Evolutionary conservation across 1,284 basidiomycete genomes (phyloP).

Genomic region (Irpex lacteus): DNA sequence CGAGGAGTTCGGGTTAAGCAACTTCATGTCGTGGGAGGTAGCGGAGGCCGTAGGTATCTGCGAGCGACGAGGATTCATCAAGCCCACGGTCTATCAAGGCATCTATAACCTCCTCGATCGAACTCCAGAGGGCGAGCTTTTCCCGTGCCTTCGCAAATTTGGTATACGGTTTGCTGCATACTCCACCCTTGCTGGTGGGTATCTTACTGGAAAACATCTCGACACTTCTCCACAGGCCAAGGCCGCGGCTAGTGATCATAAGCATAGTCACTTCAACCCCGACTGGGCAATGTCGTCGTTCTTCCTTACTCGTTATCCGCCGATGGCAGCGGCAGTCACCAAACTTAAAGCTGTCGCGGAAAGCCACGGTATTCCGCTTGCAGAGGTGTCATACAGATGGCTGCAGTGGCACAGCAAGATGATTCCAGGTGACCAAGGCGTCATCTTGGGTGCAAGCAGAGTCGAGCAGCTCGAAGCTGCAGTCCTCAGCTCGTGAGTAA

Average conservation of each 20-base stretch:
- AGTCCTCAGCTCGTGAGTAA: slow-evolving; percentile 26
- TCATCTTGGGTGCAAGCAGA: slow-evolving; percentile 40
- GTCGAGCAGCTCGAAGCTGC: slow-evolving; percentile 37
- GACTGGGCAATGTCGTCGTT: slow-evolving; percentile 2
- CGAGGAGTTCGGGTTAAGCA: slow-evolving; percentile 47
- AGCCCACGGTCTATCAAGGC: slow-evolving; percentile 53
- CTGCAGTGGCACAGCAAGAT: slow-evolving; percentile 44
- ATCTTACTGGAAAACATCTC: slow-evolving; percentile 44
- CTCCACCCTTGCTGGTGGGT: slow-evolving; percentile 50
- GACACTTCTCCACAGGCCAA: slow-evolving; percentile 17
- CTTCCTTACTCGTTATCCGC: slow-evolving; percentile 1
- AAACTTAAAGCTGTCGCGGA: slow-evolving; percentile 25
- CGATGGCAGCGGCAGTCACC: neutral
- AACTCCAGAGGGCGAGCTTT: slow-evolving; percentile 50
- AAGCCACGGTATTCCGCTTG: slow-evolving; percentile 37
- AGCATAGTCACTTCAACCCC: slow-evolving; percentile 35
- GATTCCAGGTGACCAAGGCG: slow-evolving; percentile 33
- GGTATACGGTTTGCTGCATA: slow-evolving; percentile 51
- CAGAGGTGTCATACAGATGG: slow-evolving; percentile 46
- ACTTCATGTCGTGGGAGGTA: slow-evolving; percentile 48
- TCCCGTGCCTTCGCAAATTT: slow-evolving; percentile 54
- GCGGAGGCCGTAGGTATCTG: slow-evolving; percentile 54
- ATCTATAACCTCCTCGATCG: slow-evolving; percentile 56
- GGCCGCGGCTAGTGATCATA: slow-evolving; percentile 24
- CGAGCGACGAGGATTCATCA: slow-evolving; percentile 46